Percentiles rank a stretch among this genome's conserved stretches.
These are phyloP conservation scores for Chionographis japonica DNA, from an alignment of 106 monocot genomes.

Conservation along the genomic window DNA sequence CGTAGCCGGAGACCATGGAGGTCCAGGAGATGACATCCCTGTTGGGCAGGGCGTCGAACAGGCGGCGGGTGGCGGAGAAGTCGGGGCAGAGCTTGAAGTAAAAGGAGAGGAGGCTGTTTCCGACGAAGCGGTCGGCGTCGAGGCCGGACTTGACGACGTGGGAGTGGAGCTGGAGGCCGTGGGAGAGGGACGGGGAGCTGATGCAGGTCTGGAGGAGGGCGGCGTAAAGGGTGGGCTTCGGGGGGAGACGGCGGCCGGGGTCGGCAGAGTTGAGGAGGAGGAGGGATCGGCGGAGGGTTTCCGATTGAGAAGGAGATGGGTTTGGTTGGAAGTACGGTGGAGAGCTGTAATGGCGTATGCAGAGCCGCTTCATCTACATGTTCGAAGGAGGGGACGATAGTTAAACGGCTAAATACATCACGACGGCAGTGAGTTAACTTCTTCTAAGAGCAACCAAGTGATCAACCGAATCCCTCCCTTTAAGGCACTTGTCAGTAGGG, in stretches of 20 bases:
- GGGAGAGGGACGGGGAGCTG: conserved; percentile 22
- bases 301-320: conserved; percentile 10
- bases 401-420: too few species aligned
- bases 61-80: conserved; percentile 29
- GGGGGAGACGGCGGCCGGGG: conserved; percentile 2
- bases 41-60: conserved; percentile 52
- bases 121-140: conserved; percentile 55
- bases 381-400: too few species aligned
- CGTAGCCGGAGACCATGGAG: conserved; percentile 64
- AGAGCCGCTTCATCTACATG: neutral
- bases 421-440: too few species aligned
- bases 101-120: conserved; percentile 67
- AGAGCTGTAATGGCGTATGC: neutral
- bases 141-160: conserved; percentile 65
- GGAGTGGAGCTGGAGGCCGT: conserved; percentile 55
- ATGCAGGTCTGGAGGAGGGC: conserved; percentile 45
- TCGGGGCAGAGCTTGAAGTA: conserved; percentile 60
- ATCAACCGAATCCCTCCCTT: too few species aligned
- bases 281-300: conserved; percentile 21
- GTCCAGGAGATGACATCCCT: conserved; percentile 75
- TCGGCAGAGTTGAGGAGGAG: conserved; percentile 23
- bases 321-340: neutral
- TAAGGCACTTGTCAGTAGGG: too few species aligned
- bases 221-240: conserved; percentile 29
- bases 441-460: too few species aligned